phyloP scores from a whole-genome alignment of 352 stramenopile species.

The Aphanomyces stellatus region DNA sequence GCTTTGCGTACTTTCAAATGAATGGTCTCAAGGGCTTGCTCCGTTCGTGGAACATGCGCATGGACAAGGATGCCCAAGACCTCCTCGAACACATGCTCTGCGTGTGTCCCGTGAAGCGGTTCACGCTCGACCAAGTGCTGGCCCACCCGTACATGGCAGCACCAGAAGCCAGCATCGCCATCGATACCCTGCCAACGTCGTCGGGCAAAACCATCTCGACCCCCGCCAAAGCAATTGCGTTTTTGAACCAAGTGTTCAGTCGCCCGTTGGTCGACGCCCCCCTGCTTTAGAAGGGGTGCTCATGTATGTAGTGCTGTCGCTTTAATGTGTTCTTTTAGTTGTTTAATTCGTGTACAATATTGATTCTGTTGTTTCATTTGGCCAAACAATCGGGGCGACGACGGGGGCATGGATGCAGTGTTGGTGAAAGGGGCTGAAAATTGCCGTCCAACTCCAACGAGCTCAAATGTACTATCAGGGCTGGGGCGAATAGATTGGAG shows the following conservation, averaged over 20 bases:
- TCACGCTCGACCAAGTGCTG: neutral
- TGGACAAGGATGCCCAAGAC: neutral
- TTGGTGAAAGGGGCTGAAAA: too few species aligned
- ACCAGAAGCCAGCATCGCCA: neutral
- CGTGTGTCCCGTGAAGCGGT: neutral
- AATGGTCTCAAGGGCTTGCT: neutral
- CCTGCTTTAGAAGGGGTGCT: too few species aligned
- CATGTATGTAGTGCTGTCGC: neutral
- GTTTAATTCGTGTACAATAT: too few species aligned
- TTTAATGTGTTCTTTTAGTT: neutral
- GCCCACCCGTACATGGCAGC: neutral
- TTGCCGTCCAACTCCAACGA: too few species aligned
- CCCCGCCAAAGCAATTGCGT: neutral
- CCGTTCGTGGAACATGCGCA: conserved; percentile 3
- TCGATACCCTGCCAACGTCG: neutral
- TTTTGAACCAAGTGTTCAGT: neutral
- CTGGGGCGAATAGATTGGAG: too few species aligned
- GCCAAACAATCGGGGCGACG: too few species aligned
- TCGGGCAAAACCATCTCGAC: neutral
- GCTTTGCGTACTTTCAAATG: neutral
- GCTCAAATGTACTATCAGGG: too few species aligned
- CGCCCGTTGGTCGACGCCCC: neutral
- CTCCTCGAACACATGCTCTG: neutral
- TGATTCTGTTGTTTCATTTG: neutral
- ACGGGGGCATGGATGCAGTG: too few species aligned